phyloP scores from a whole-genome alignment of 2,329 filamentous ascomycete species.

The Trichoderma sp. region DNA sequence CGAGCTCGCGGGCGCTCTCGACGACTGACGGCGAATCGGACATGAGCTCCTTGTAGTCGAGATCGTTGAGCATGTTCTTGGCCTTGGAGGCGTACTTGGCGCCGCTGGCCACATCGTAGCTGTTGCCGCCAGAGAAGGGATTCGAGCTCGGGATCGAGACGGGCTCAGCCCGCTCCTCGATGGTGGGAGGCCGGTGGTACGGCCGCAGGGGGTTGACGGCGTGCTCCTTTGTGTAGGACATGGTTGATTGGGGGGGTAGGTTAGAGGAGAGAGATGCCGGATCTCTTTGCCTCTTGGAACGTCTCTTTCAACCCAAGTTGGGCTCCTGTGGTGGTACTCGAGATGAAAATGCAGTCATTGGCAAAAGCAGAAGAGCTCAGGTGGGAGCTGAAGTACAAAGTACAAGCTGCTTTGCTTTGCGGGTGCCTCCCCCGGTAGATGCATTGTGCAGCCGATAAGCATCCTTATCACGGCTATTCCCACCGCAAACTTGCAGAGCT shows the following conservation, averaged over 20 bases:
- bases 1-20: constrained; percentile 71
- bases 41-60: constrained; percentile 89
- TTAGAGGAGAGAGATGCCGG: constrained; percentile 31
- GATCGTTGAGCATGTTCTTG: constrained; percentile 82
- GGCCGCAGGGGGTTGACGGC: constrained; percentile 66
- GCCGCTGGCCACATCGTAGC: constrained; percentile 46
- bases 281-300: constrained; percentile 33
- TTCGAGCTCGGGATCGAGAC: constrained; percentile 47
- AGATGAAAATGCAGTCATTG: constrained; percentile 22
- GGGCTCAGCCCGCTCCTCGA: constrained; percentile 50
- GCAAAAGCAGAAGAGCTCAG: neutral
- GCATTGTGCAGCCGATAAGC: constrained; percentile 42
- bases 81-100: constrained; percentile 57
- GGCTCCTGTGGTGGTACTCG: constrained; percentile 11
- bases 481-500: constrained; percentile 29
- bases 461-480: constrained; percentile 34
- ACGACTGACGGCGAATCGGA: constrained; percentile 76
- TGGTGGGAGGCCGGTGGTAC: constrained; percentile 67
- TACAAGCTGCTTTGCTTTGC: constrained; percentile 10
- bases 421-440: constrained; percentile 37
- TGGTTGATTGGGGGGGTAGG: constrained; percentile 38
- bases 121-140: constrained; percentile 47
- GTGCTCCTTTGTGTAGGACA: constrained; percentile 51
- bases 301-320: constrained; percentile 21
- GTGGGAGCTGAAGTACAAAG: constrained; percentile 31